Evolutionary conservation across 2,329 filamentous ascomycete genomes (phyloP).

Genomic region (Paradendryphiella salina): DNA sequence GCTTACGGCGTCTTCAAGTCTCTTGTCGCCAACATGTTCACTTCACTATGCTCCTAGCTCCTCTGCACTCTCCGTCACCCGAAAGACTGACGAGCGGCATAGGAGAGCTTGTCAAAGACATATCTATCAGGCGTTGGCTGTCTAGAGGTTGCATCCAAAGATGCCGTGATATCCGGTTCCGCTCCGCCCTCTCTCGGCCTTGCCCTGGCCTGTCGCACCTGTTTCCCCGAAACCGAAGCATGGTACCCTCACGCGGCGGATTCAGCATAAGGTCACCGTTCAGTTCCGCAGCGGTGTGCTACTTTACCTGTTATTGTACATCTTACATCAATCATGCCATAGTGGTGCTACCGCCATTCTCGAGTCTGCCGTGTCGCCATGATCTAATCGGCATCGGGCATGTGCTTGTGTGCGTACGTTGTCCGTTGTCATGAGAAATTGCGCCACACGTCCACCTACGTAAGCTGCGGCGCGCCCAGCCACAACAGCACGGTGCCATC

Average conservation of each 20-base stretch:
- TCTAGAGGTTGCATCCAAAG: slow-evolving; percentile 1
- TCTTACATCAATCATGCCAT: too few relatives aligned
- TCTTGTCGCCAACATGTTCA: not conserved
- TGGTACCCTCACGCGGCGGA: not conserved
- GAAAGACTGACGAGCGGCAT: too few relatives aligned
- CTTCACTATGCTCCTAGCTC: not conserved
- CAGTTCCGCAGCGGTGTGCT: too few relatives aligned
- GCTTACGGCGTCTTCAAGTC: not conserved
- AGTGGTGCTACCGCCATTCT: too few relatives aligned
- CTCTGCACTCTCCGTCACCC: not conserved
- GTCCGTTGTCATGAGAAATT: not conserved
- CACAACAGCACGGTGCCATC: not conserved
- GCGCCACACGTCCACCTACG: slow-evolving; percentile 2
- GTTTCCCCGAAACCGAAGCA: slow-evolving; percentile 1
- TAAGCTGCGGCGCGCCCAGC: not conserved
- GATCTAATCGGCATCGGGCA: too few relatives aligned
- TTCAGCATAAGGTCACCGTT: not conserved
- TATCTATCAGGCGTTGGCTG: slow-evolving; percentile 2
- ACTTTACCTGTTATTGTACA: too few relatives aligned
- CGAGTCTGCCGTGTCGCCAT: too few relatives aligned
- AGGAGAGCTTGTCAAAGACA: not conserved
- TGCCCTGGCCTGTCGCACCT: not conserved
- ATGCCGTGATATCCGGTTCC: slow-evolving; percentile 12
- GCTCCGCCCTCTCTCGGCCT: slow-evolving; percentile 3
- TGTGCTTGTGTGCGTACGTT: not conserved